Evolutionary conservation across 768 basidiomycete genomes (phyloP), one percentile per base, ranked within the genome.

Genomic region (Leccinum fibrillosum): DNA sequence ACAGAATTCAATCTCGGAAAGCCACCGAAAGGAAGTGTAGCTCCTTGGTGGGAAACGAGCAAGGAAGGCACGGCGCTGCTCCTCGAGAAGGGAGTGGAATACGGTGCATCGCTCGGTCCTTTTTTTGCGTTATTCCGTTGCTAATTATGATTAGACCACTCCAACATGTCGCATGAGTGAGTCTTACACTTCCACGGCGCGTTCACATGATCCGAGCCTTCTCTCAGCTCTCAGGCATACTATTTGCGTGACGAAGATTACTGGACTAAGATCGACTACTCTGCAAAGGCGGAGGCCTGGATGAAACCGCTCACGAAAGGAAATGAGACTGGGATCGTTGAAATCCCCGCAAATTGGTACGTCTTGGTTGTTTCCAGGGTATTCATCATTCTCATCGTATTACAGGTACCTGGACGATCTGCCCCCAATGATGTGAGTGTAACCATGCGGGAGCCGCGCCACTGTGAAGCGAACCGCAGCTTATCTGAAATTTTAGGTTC

Each of bases 41-140:
- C 88, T 1, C 88, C 88, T 0, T 91, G 89, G 87, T 91, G 88
- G 88, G 89, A 91, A 68, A 82, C 82, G 3, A 85, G 82, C 69
- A 84, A 81, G 60, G 86, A 88, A 68, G 85, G 84, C 4, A 83
- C 82, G 0, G 72, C 81, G 15, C 74, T 90, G 25, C 73, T 90
- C 25, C 78, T 89, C 23, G 84, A 86, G 37, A 85, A 86, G 61
- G 89, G 89, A 0, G 86, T 91, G 48, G 80, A 88, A 75, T 90
- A 91, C 65, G 88, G 86, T 85, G 2, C 57, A 52, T 53, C 7
- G n/a, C 37, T 19, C 30, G 13, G n/a, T 44, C 42, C 9, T n/a
- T 15, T 52, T 37, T 52, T 28, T 10, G 57, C 49, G n/a, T 48
- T 21, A 2, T 44, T 48, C 55, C 50, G 5, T 4, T 42, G 39